phyloP scores from a whole-genome alignment of 306 rosid genomes.

The Trichosanthes truncata region DNA sequence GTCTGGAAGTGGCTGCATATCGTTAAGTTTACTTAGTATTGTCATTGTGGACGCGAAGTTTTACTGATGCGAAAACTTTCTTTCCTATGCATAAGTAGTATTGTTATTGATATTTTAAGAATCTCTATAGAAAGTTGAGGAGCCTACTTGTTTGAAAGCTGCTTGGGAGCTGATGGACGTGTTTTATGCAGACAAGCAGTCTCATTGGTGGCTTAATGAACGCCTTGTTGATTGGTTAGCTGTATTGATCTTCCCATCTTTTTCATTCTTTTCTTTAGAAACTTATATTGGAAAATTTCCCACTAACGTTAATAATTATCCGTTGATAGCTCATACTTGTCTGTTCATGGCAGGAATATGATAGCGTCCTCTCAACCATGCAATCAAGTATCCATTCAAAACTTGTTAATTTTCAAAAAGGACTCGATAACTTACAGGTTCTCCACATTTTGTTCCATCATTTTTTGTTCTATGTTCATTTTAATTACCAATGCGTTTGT shows the following conservation, averaged over 20 bases:
- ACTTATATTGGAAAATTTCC: neutral
- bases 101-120: slow-evolving; percentile 2
- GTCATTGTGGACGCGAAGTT: neutral
- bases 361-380: slow-evolving; percentile 61
- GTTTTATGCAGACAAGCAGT: slow-evolving; percentile 82
- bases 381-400: slow-evolving; percentile 59
- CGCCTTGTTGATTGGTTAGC: slow-evolving; percentile 95
- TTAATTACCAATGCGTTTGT: neutral
- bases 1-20: neutral
- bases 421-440: slow-evolving; percentile 69
- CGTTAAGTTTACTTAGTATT: neutral
- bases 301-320: neutral
- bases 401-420: slow-evolving; percentile 58
- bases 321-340: slow-evolving; percentile 2
- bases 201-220: slow-evolving; percentile 83
- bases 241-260: slow-evolving; percentile 47
- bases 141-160: slow-evolving; percentile 74
- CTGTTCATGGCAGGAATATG: slow-evolving; percentile 57
- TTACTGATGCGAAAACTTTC: neutral
- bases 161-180: slow-evolving; percentile 94
- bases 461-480: neutral
- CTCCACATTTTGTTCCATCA: slow-evolving; percentile 7
- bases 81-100: neutral
- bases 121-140: slow-evolving; percentile 49
- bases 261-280: slow-evolving; percentile 1